Percentiles rank a stretch among this genome's conserved stretches.
These are phyloP conservation scores for Pilasporangium apinafurcum DNA, from an alignment of 352 stramenopile species.

Conservation along the genomic window DNA sequence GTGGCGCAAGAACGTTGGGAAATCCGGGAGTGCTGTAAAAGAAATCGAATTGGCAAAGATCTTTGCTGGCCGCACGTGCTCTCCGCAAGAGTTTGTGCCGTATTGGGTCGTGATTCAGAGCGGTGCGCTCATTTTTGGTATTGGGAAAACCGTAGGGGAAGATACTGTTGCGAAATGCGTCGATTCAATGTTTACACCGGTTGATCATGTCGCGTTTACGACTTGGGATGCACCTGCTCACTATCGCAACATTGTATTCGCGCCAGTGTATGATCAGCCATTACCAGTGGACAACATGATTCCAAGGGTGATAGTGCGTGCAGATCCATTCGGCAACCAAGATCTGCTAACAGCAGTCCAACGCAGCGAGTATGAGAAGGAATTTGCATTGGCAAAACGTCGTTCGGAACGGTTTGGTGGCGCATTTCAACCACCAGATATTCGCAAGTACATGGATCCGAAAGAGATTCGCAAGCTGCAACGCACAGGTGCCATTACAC, in stretches of 20 bases:
- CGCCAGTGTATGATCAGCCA: slow-evolving; percentile 22
- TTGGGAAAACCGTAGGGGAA: slow-evolving; percentile 42
- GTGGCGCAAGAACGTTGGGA: slow-evolving; percentile 40
- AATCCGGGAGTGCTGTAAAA: slow-evolving; percentile 10
- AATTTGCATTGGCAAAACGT: slow-evolving; percentile 31
- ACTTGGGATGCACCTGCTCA: slow-evolving; percentile 57
- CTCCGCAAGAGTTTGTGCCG: slow-evolving; percentile 39
- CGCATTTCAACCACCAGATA: slow-evolving; percentile 41
- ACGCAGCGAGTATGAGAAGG: slow-evolving; percentile 35
- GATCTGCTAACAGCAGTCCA: slow-evolving; percentile 60
- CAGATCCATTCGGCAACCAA: slow-evolving; percentile 40
- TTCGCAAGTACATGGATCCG: slow-evolving; percentile 78
- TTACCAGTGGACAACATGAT: slow-evolving; percentile 29
- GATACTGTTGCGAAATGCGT: slow-evolving; percentile 48
- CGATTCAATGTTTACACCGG: slow-evolving; percentile 23
- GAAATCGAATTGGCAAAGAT: slow-evolving; percentile 54
- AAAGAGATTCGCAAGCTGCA: slow-evolving; percentile 72
- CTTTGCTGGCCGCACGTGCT: slow-evolving; percentile 70
- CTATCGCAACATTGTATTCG: slow-evolving; percentile 35
- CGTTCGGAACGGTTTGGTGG: slow-evolving; percentile 65
- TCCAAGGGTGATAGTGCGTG: slow-evolving; percentile 47
- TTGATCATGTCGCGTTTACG: slow-evolving; percentile 52
- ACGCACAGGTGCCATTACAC: slow-evolving; percentile 52
- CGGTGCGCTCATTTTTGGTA: slow-evolving; percentile 31
- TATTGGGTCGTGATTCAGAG: slow-evolving; percentile 69